A percentile compares a stretch with the other conserved stretches of the same genome.
These are phyloP conservation scores for Serendipita sp. DNA, from an alignment of 768 basidiomycete genomes.

Conservation along the genomic window DNA sequence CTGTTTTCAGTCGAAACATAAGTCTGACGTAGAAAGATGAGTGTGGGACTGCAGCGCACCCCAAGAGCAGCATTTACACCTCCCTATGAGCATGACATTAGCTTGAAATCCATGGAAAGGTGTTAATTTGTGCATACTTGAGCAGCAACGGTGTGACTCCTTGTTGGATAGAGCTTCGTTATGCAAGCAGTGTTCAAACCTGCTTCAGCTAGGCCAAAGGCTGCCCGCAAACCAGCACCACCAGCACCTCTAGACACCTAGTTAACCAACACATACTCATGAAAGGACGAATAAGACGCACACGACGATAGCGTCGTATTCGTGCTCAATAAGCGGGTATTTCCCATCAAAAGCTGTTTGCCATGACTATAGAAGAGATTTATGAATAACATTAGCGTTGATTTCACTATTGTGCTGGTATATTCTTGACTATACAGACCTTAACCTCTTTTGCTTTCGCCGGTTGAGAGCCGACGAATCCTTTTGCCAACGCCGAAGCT, in stretches of 20 bases:
- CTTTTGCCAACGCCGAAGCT: conserved; percentile 40
- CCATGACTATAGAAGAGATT: conserved; percentile 34
- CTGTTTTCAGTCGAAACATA: conserved; percentile 21
- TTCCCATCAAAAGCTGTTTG: conserved; percentile 48
- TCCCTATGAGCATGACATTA: conserved; percentile 35
- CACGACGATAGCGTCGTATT: conserved; percentile 98
- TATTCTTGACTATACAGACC: conserved; percentile 25
- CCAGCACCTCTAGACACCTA: conserved; percentile 64
- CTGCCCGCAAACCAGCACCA: conserved; percentile 93
- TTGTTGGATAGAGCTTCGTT: conserved; percentile 95
- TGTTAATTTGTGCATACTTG: conserved; percentile 37
- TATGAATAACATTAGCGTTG: conserved; percentile 7
- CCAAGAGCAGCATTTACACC: conserved; percentile 97
- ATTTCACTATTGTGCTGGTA: not conserved
- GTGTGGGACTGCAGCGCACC: conserved; percentile 23
- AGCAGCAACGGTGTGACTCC: conserved; percentile 97
- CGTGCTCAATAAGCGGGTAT: conserved; percentile 95
- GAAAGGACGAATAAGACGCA: conserved; percentile 28
- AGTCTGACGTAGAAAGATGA: conserved; percentile 20
- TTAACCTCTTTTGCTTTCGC: conserved; percentile 70
- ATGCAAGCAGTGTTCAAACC: conserved; percentile 99
- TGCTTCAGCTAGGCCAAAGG: conserved; percentile 95
- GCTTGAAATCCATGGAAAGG: not conserved
- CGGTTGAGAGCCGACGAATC: conserved; percentile 54
- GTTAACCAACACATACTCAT: not conserved